phyloP scores from a whole-genome alignment of 768 basidiomycete genomes.

The Lactarius indigo region DNA sequence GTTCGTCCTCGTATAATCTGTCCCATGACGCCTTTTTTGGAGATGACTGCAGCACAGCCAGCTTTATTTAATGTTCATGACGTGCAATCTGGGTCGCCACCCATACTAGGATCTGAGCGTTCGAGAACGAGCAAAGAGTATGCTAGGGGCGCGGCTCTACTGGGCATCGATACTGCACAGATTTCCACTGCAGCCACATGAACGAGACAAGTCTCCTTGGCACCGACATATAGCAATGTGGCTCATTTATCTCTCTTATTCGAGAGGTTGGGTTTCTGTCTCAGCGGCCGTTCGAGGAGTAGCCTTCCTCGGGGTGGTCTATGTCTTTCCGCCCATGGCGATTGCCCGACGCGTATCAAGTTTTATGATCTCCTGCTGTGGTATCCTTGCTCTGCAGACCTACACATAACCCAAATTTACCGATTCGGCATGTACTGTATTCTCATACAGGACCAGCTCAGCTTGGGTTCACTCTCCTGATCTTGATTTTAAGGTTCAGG shows the following conservation, averaged over 20 bases:
- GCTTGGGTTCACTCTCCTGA: neutral
- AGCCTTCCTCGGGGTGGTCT: neutral
- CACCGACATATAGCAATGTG: neutral
- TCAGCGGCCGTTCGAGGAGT: neutral
- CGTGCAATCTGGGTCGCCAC: neutral
- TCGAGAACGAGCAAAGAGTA: neutral
- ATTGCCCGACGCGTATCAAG: neutral
- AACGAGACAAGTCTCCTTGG: neutral
- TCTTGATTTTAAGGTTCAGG: too few relatives aligned
- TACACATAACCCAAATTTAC: neutral
- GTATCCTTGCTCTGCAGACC: neutral
- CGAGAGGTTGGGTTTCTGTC: neutral
- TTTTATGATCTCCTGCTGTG: neutral
- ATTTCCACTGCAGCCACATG: neutral
- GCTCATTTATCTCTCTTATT: neutral
- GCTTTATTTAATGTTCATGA: neutral
- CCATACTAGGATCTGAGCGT: neutral
- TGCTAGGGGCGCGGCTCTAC: neutral
- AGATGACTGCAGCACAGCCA: neutral
- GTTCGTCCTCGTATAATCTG: neutral
- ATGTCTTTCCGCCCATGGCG: neutral
- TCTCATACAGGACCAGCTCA: neutral
- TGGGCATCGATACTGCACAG: neutral
- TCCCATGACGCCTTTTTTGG: neutral
- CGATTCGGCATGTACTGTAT: neutral